Evolutionary conservation across 202 grass and related monocot species (phyloP).

Genomic region (Eragrostis tef): DNA sequence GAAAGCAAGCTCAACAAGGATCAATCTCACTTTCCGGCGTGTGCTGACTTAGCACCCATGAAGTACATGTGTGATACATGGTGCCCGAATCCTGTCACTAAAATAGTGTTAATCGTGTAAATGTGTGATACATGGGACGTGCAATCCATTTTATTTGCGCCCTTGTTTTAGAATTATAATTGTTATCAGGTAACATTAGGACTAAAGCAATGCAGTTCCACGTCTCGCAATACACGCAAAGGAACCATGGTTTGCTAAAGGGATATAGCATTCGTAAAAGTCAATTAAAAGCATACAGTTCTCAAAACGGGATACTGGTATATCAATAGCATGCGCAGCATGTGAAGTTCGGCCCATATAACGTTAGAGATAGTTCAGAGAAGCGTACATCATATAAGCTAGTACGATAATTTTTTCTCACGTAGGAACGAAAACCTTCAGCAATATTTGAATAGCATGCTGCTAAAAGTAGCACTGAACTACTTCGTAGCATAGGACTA

Average conservation of each 20-base stretch:
- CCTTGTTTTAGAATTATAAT: too few species aligned
- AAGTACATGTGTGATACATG: not conserved
- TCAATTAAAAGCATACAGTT: not conserved
- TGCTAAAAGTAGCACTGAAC: not conserved
- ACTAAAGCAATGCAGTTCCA: not conserved
- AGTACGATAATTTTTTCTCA: not conserved
- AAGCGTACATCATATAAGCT: too few species aligned
- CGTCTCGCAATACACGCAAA: not conserved
- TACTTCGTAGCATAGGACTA: not conserved
- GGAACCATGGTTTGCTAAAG: too few species aligned
- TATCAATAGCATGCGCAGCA: too few species aligned
- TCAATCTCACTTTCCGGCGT: conserved; percentile 83
- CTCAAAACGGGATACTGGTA: too few species aligned
- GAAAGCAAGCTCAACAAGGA: conserved; percentile 66
- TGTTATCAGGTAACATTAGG: not conserved
- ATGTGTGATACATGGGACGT: not conserved
- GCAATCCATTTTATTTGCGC: too few species aligned
- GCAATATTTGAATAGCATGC: not conserved
- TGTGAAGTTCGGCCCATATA: too few species aligned
- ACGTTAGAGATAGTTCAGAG: not conserved
- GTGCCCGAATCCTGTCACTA: not conserved
- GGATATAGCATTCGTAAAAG: too few species aligned
- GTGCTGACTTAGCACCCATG: conserved; percentile 40
- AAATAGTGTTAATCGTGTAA: not conserved
- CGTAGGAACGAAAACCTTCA: not conserved